A percentile compares a stretch with the other conserved stretches of the same genome.
These are phyloP conservation scores for Apiospora saccharicola DNA, from an alignment of 2,329 filamentous ascomycete species.

Conservation along the genomic window DNA sequence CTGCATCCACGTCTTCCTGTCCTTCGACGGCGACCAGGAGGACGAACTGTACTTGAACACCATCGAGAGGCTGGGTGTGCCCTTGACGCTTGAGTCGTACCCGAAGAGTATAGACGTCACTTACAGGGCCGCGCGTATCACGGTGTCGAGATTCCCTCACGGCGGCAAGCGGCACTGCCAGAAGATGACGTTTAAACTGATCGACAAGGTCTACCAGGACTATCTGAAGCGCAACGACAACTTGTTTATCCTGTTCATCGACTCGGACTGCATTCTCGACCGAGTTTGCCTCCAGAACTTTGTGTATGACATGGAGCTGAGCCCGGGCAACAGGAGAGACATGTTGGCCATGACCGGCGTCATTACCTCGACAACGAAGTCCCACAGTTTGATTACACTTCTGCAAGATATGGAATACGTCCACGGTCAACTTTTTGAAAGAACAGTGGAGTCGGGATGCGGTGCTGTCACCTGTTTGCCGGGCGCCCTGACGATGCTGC, in stretches of 20 bases:
- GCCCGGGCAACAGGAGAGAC: constrained; percentile 87
- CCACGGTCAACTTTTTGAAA: constrained; percentile 94
- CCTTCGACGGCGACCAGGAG: constrained; percentile 89
- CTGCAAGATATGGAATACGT: constrained; percentile 99
- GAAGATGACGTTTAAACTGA: constrained; percentile 90
- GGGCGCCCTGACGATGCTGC: constrained; percentile 92
- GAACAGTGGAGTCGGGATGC: constrained; percentile 93
- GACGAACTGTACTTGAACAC: constrained; percentile 90
- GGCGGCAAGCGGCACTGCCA: constrained; percentile 95
- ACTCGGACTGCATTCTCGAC: constrained; percentile 95
- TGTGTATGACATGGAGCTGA: constrained; percentile 98
- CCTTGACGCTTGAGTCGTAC: constrained; percentile 77
- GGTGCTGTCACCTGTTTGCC: constrained; percentile 94
- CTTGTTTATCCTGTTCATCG: constrained; percentile 94
- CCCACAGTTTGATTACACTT: constrained; percentile 87
- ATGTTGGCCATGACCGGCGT: constrained; percentile 98
- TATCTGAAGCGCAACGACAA: constrained; percentile 91
- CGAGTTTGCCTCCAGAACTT: constrained; percentile 94
- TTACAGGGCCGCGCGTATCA: constrained; percentile 84
- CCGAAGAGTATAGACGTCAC: constrained; percentile 90
- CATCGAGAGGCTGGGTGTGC: constrained; percentile 83
- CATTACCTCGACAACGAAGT: constrained; percentile 91
- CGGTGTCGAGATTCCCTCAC: constrained; percentile 89
- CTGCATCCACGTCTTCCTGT: constrained; percentile 94
- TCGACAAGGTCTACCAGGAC: constrained; percentile 88